Evolutionary conservation across 257 asterid species (phyloP).

Genomic region (Plectranthus barbatus): DNA sequence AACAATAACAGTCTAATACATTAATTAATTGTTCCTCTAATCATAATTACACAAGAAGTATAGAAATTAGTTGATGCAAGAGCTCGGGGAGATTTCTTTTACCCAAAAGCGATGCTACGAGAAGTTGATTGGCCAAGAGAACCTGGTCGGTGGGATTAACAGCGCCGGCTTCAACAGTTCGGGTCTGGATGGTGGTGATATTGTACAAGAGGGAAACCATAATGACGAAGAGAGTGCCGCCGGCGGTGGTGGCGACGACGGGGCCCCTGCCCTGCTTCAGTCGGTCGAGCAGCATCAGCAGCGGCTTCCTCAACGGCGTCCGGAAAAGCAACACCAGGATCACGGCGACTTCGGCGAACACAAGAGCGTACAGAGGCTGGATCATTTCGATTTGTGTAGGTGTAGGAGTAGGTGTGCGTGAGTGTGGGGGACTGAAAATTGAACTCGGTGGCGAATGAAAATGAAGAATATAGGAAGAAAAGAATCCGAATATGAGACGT

Average conservation of each 20-base stretch:
- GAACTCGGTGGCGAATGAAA: conserved; percentile 5
- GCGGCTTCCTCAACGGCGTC: conserved; percentile 61
- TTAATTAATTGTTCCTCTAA: neutral
- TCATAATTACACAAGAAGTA: neutral
- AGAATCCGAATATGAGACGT: conserved; percentile 11
- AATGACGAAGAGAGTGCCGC: conserved; percentile 51
- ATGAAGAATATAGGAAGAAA: conserved; percentile 16
- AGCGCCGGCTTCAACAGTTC: conserved; percentile 32
- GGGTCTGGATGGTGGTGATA: conserved; percentile 34
- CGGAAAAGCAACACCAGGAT: conserved; percentile 50
- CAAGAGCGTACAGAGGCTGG: conserved; percentile 63
- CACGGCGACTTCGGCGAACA: conserved; percentile 45
- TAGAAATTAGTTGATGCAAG: neutral
- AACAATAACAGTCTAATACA: neutral
- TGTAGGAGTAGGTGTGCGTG: neutral
- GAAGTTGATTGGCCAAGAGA: conserved; percentile 55
- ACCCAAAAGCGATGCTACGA: conserved; percentile 66
- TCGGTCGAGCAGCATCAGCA: conserved; percentile 41
- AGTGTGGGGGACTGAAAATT: neutral
- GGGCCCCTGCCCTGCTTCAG: conserved; percentile 70
- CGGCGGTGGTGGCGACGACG: conserved; percentile 60
- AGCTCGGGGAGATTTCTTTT: neutral
- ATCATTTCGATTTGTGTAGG: conserved; percentile 26
- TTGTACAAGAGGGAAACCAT: conserved; percentile 40
- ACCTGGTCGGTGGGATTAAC: conserved; percentile 70